Conservation (phyloP, 23 red algal species). For the Gracilaria vermiculophylla region DNA sequence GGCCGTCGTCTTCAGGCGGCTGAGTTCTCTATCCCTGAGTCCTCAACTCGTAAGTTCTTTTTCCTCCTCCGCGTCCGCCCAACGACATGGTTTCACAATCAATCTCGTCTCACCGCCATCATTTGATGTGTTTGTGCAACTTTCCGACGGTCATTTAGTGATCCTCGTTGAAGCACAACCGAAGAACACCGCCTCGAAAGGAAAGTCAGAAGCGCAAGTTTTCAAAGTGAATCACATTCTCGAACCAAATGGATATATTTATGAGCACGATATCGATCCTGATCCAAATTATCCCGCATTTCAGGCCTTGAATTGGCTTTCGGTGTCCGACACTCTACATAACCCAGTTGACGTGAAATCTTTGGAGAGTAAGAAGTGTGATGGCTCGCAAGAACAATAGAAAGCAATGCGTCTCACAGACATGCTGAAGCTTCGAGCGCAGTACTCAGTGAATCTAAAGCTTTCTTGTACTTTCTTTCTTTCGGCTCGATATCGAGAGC, state of each 20-base stretch:
- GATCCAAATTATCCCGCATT: conserved; percentile 13
- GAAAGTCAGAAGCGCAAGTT: neutral
- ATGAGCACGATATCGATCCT: conserved; percentile 42
- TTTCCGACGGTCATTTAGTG: neutral
- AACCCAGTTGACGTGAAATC: conserved; percentile 20
- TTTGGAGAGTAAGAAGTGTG: neutral
- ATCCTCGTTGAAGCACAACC: neutral
- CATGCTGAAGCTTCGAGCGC: conserved; percentile 6
- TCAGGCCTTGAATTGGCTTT: conserved; percentile 38
- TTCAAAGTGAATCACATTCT: conserved; percentile 43
- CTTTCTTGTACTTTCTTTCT: conserved; percentile 88
- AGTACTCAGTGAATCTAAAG: conserved; percentile 73
- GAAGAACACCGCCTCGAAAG: neutral
- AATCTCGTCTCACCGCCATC: neutral
- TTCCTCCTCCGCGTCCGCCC: no score
- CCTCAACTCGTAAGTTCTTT: conserved; percentile 16
- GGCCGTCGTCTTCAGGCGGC: conserved; percentile 22
- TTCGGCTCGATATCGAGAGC: conserved; percentile 96
- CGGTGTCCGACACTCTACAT: conserved; percentile 44
- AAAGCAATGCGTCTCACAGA: neutral
- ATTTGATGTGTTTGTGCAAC: neutral
- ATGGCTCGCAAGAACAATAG: neutral
- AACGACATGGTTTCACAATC: neutral
- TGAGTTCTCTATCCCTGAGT: conserved; percentile 3
- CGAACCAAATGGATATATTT: conserved; percentile 16